Evolutionary conservation across 306 rosid species (phyloP).

Genomic region (Pachyrhizus erosus): DNA sequence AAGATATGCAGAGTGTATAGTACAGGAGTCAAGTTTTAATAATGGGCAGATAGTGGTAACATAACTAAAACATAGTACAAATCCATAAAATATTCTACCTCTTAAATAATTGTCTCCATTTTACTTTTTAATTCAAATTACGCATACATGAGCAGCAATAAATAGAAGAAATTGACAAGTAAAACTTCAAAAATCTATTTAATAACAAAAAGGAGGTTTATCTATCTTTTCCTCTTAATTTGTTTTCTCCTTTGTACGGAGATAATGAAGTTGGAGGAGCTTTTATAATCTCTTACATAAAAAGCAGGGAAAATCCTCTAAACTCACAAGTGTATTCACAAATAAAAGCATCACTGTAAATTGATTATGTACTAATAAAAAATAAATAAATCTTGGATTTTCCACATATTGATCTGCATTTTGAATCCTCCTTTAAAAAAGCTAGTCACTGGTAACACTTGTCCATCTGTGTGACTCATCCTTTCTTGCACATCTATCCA

Average conservation of each 20-base stretch:
- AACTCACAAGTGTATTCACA: constrained; percentile 12
- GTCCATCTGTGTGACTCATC: neutral
- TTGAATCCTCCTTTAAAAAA: neutral
- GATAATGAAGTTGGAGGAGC: neutral
- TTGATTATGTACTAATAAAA: neutral
- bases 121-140: constrained; percentile 12
- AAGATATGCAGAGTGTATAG: neutral
- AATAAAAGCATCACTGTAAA: neutral
- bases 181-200: neutral
- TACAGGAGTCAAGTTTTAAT: neutral
- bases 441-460: neutral
- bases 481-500: constrained; percentile 15
- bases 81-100: neutral
- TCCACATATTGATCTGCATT: neutral
- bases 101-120: neutral
- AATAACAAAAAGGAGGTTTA: neutral
- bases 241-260: neutral
- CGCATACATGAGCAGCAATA: constrained; percentile 4
- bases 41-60: neutral
- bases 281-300: neutral
- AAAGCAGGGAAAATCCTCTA: neutral
- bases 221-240: constrained; percentile 4
- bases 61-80: neutral
- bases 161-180: constrained; percentile 5
- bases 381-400: neutral